phyloP scores from a whole-genome alignment of 169 alveolate species.

The Eimeria nieschulzi region DNA sequence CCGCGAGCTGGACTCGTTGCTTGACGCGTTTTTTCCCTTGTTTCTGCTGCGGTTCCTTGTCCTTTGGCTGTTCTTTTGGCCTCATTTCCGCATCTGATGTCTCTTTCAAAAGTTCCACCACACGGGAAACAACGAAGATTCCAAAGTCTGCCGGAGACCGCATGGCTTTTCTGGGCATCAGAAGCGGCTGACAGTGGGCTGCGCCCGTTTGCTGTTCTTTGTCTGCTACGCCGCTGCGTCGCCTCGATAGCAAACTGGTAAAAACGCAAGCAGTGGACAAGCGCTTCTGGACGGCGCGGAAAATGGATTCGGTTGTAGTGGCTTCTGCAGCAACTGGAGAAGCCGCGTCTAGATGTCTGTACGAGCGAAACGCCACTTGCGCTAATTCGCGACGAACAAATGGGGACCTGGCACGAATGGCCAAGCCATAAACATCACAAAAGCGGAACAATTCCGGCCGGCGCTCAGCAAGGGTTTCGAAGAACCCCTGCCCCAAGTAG shows the following conservation, averaged over 20 bases:
- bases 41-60: not conserved
- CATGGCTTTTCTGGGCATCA: not conserved
- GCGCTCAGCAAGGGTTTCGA: not conserved
- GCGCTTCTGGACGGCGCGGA: not conserved
- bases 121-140: not conserved
- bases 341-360: not conserved
- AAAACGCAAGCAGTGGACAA: not conserved
- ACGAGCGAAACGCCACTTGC: slow-evolving; percentile 1
- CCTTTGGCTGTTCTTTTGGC: not conserved
- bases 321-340: slow-evolving; percentile 2
- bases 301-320: not conserved
- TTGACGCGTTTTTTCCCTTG: not conserved
- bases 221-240: not conserved
- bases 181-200: not conserved
- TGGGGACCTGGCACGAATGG: not conserved
- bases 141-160: not conserved
- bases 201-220: not conserved
- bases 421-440: not conserved
- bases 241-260: not conserved
- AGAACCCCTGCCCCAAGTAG: not conserved
- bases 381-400: slow-evolving; percentile 2
- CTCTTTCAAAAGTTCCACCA: not conserved
- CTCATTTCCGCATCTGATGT: not conserved
- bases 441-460: not conserved
- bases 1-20: not conserved